Base-by-base conservation (phyloP, 371 early-diverging fungal genomes). In the Rhizopus sp. region DNA sequence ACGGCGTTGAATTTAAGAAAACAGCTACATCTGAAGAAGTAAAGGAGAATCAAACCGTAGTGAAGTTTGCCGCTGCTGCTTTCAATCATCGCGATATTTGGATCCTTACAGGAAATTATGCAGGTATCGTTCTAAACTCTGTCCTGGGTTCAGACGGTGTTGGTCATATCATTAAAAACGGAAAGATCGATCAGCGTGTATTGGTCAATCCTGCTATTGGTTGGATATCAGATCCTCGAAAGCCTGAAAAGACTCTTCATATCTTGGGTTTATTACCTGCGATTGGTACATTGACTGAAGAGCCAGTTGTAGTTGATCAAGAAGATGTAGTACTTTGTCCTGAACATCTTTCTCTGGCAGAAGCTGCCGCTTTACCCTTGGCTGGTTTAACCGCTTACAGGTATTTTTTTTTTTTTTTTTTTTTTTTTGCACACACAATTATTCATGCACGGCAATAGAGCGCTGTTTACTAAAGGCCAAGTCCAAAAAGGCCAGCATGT, bases 81-180 rank as follows among this genome's bases (percentile, higher is more conserved):
- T 71, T 89, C 49, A 90, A 90, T 60, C 89, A 88, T 60, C 82
- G 88, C 15, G 87, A 87, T 51, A 72, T 83, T 37, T 87, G 78
- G 73, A 85, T 85, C 59, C 79, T 85, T 41, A 78, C 81, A 53
- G 82, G 77, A 10, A 50, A 60, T n/a, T 77, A 70, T 59, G 70
- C 66, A 7, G 70, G 60, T 16, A 69, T 81, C 49, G 47, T 57
- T 15, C 57, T 69, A 56, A 78, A 68, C 49, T 82, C 85, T 15
- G 59, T 81, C 53, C 62, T 84, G 29, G 86, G 85, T 4, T 70
- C 82, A 47, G 88, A 88, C 71, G 84, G 78, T 39, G 80, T 82
- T 9, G 88, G 86, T 35, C 58, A 64, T n/a, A 66, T 84, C 4
- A 68, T 58, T 7, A 50, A 56, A 32, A 56, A 39, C 15, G 52